Percentiles rank a stretch among this genome's conserved stretches.
Evolutionary conservation across 768 basidiomycete species (phyloP).

Genomic region (Naganishia randhawae): DNA sequence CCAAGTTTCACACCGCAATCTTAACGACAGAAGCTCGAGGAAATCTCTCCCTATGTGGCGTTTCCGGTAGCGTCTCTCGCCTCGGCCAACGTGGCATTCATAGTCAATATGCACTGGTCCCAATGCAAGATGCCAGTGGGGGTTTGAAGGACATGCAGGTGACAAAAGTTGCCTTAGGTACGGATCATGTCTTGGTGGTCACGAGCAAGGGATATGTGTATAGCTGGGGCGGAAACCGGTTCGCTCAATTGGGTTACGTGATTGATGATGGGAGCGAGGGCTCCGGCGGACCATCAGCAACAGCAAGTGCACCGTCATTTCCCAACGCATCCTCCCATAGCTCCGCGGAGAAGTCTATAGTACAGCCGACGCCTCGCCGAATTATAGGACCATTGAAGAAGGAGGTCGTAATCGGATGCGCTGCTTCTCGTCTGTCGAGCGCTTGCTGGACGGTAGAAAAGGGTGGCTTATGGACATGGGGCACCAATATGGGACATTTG

Average conservation of each 20-base stretch:
- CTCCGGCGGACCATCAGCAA: slow-evolving; percentile 18
- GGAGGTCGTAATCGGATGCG: slow-evolving; percentile 72
- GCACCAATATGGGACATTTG: slow-evolving; percentile 86
- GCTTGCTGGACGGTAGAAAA: slow-evolving; percentile 73
- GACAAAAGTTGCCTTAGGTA: slow-evolving; percentile 72
- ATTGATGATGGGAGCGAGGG: slow-evolving; percentile 57
- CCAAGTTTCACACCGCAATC: slow-evolving; percentile 76
- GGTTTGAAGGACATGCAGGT: slow-evolving; percentile 60
- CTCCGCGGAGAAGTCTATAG: slow-evolving; percentile 61
- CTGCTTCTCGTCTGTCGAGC: slow-evolving; percentile 79
- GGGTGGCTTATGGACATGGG: slow-evolving; percentile 61
- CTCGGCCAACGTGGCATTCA: slow-evolving; percentile 67
- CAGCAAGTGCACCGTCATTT: slow-evolving; percentile 15
- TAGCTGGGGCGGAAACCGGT: slow-evolving; percentile 87
- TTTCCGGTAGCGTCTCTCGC: slow-evolving; percentile 50
- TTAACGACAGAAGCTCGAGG: slow-evolving; percentile 69
- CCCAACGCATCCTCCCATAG: slow-evolving; percentile 40
- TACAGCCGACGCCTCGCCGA: slow-evolving; percentile 72
- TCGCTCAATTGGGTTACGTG: slow-evolving; percentile 80
- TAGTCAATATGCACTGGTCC: slow-evolving; percentile 70
- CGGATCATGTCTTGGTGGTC: slow-evolving; percentile 88
- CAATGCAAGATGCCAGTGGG: slow-evolving; percentile 57
- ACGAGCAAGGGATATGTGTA: slow-evolving; percentile 76
- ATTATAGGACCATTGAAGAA: slow-evolving; percentile 72
- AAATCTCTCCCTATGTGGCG: slow-evolving; percentile 77